phyloP scores from a whole-genome alignment of 495 filamentous ascomycete genomes.

The Aspergillus carlsbadensis region DNA sequence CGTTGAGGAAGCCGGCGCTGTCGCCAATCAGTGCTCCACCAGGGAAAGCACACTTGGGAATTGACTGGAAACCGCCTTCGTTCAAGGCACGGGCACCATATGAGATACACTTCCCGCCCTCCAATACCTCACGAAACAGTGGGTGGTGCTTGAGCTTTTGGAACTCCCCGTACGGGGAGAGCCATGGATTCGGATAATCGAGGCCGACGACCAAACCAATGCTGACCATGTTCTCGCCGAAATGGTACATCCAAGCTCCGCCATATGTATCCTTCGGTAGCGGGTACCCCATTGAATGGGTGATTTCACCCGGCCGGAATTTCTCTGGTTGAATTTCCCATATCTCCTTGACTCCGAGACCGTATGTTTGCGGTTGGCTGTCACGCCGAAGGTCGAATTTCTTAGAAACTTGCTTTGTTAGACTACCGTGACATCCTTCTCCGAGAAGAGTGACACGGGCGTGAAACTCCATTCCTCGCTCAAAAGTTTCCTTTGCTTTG shows the following conservation, averaged over 20 bases:
- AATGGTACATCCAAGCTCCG: conserved; percentile 98
- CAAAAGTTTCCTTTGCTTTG: conserved; percentile 86
- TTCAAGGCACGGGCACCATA: conserved; percentile 93
- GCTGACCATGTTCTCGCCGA: conserved; percentile 94
- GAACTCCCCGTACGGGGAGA: conserved; percentile 94
- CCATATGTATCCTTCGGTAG: conserved; percentile 88
- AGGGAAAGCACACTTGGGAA: conserved; percentile 94
- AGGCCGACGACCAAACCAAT: conserved; percentile 91
- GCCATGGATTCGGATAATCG: conserved; percentile 95
- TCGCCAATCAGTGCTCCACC: conserved; percentile 96
- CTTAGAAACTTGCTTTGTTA: conserved; percentile 93
- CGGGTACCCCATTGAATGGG: conserved; percentile 93
- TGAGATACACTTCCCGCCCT: conserved; percentile 96
- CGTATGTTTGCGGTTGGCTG: conserved; percentile 92
- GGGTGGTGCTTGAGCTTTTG: conserved; percentile 99
- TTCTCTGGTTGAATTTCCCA: conserved; percentile 97
- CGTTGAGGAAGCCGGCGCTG: conserved; percentile 94
- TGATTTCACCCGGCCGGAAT: conserved; percentile 80
- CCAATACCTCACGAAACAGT: conserved; percentile 73
- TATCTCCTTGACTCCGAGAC: conserved; percentile 90
- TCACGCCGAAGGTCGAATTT: conserved; percentile 90
- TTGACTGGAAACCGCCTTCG: conserved; percentile 96
- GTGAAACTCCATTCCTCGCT: conserved; percentile 98
- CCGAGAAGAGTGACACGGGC: conserved; percentile 90
- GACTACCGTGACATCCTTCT: conserved; percentile 93